Conservation (phyloP, 495 filamentous ascomycete genomes). For the Peziza echinospora region DNA sequence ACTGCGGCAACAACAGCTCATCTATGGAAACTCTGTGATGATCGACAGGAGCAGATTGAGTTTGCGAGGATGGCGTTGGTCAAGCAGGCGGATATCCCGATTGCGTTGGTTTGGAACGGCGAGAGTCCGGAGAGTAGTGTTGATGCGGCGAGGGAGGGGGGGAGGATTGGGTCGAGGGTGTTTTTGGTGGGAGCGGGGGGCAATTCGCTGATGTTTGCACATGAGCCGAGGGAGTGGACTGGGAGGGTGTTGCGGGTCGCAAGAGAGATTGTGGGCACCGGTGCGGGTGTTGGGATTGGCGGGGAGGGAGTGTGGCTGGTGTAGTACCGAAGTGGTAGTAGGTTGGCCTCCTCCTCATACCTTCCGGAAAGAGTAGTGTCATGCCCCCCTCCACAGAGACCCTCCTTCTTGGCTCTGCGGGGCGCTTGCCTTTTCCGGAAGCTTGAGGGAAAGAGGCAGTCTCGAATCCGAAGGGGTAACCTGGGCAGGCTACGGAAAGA, state of each 20-base stretch:
- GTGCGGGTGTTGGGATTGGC: too few relatives aligned
- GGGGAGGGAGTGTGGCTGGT: too few relatives aligned
- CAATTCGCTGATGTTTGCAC: background rate
- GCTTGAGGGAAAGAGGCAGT: too few relatives aligned
- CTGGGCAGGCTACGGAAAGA: too few relatives aligned
- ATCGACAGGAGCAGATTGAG: background rate
- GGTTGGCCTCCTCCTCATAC: too few relatives aligned
- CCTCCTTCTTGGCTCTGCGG: too few relatives aligned
- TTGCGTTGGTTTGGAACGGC: background rate
- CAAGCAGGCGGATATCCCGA: background rate
- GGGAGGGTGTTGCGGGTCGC: background rate
- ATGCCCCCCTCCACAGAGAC: too few relatives aligned
- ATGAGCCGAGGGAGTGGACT: background rate
- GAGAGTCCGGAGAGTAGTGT: background rate
- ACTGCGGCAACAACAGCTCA: background rate
- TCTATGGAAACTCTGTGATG: background rate
- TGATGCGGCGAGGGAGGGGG: constrained; percentile 2
- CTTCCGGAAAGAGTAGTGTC: too few relatives aligned
- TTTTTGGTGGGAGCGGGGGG: constrained; percentile 10
- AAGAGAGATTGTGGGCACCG: background rate
- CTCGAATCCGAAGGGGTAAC: too few relatives aligned
- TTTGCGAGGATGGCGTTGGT: background rate
- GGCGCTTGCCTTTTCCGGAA: too few relatives aligned
- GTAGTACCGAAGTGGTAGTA: too few relatives aligned
- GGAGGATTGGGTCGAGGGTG: constrained; percentile 13